Evolutionary conservation across 148 eudicot species (phyloP), one percentile per base, ranked within the genome.

Genomic region (Rheum nobile): DNA sequence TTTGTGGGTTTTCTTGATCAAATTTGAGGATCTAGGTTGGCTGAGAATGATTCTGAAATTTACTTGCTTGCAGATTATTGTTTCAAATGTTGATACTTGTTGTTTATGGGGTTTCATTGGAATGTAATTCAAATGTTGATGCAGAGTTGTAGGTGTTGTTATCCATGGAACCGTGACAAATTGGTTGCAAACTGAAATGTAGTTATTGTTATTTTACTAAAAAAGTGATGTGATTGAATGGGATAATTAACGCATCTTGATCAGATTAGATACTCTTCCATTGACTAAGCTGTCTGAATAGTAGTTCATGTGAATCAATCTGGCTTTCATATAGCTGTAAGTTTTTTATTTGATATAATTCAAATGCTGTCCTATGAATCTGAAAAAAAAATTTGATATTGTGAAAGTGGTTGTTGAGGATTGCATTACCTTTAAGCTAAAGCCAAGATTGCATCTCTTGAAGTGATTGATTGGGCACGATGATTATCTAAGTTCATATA

Each of bases 391-490:
- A n/a, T 57, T 32, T 65, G 70, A 6, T 34, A 5, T 31, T 16
- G 21, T 65, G 70, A 32, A 32, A 32, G 41, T 32, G 70, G 70
- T 65, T 65, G 70, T 65, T 65, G 70, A 31, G 7, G 70, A 65
- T 32, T 65, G 70, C 67, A 28, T 7, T 65, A 2, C 39, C 70
- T 65, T 65, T 34, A 16, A 65, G 32, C 41, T 41, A 32, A 32
- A 65, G 70, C 70, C 39, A 31, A 29, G 32, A 8, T 65, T 32
- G 32, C 41, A 57, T 57, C 67, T 57, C 26, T 32, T 17, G 70
- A 32, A 65, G 24, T 32, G 21, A 5, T 6, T 12, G n/a, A 65
- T 61, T 31, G 19, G 68, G 19, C 19, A 29, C 29, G 37, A 61
- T 29, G 22, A 55, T 55, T 55, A 22, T 22, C 28, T 55, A 24